Conservation (phyloP, 1,139 yeast species). For the Taphrina communis region DNA sequence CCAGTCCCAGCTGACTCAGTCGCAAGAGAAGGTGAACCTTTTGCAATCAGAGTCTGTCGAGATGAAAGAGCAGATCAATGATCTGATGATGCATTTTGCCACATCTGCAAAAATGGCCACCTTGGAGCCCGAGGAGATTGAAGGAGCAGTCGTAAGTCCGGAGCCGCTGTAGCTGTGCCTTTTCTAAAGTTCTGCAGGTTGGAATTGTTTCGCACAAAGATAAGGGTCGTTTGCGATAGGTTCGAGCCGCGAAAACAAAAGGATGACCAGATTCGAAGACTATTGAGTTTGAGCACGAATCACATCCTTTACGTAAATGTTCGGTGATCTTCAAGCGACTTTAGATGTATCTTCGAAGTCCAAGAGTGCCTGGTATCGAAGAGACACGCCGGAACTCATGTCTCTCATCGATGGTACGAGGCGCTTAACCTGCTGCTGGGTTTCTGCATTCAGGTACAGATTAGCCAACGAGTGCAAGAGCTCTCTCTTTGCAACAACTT, state of each 20-base stretch:
- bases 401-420: neutral
- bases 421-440: neutral
- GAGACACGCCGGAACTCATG: neutral
- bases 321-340: too few species aligned
- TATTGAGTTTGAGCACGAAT: too few species aligned
- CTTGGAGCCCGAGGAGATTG: conserved; percentile 1
- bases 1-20: conserved; percentile 49
- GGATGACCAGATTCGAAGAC: too few species aligned
- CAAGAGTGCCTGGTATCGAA: neutral
- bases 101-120: conserved; percentile 2
- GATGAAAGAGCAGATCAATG: conserved; percentile 58
- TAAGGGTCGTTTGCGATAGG: neutral
- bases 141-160: conserved; percentile 8
- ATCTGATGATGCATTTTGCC: conserved; percentile 37
- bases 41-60: conserved; percentile 54
- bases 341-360: neutral
- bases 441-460: neutral
- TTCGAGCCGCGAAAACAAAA: too few species aligned
- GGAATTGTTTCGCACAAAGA: neutral
- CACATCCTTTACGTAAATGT: too few species aligned
- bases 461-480: neutral
- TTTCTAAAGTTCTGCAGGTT: neutral
- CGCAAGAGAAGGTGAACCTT: conserved; percentile 48
- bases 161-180: neutral
- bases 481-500: conserved; percentile 32